Base-by-base conservation (phyloP, 768 basidiomycete genomes). In the Dendrothele bispora region DNA sequence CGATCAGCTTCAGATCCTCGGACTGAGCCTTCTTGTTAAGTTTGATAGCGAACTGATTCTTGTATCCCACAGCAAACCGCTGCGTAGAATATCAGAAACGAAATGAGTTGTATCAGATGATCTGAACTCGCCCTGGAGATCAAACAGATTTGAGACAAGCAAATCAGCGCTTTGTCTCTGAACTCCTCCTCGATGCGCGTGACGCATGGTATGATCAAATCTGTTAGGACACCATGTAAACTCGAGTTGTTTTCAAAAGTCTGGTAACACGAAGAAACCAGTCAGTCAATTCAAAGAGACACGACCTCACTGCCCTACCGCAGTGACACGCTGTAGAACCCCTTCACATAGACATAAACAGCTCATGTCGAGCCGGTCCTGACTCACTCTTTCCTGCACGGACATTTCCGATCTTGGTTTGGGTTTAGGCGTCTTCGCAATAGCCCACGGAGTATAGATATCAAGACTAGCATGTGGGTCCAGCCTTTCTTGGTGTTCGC, bases 241-340 rank as follows among this genome's bases (percentile, higher is more conserved):
- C 80, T 80, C 4, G 83, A 68, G 46, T 77, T 27, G 15, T 39
- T 77, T n/a, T 80, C 65, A 21, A 83, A 60, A 3, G 79, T 80
- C 42, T 76, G n/a, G 68, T n/a, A n/a, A n/a, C n/a, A n/a, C n/a
- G n/a, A n/a, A n/a, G n/a, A n/a, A n/a, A n/a, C n/a, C n/a, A n/a
- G n/a, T n/a, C n/a, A n/a, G n/a, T n/a, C n/a, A n/a, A n/a, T n/a
- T n/a, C n/a, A n/a, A n/a, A n/a, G n/a, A n/a, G n/a, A n/a, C n/a
- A n/a, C n/a, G n/a, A n/a, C n/a, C n/a, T n/a, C n/a, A n/a, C n/a
- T n/a, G n/a, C 68, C 81, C 28, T 48, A 86, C 86, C 10, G 83
- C 74, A 50, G 83, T 84, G 17, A 86, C 83, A 6, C 84, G 71
- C 63, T 88, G 85, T 3, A 88, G 68, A 70, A 87, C 75, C 7